Evolutionary conservation across 108 stramenopile genomes (phyloP), one percentile per base, ranked within the genome.

Genomic region (Aurantiochytrium sp.): DNA sequence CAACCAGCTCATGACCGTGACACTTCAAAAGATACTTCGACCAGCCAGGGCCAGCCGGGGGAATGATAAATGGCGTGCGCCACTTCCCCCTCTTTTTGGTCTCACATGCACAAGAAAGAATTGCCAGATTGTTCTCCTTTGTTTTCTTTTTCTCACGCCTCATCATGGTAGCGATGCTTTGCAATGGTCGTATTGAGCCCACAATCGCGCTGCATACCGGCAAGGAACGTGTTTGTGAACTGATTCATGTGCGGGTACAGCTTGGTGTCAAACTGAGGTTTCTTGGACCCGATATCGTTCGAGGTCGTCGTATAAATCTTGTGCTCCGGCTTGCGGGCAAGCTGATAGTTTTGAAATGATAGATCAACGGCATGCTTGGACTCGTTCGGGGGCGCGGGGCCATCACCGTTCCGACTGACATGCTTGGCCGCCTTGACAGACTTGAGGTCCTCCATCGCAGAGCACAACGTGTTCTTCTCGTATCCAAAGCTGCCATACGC

Each of bases 201-300:
- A 35, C 76, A 83, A 35, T 83, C 76, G 45, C 76, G 76, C 76
- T 83, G 76, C 76, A 83, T 83, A 35, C 76, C 76, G n/a, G 76
- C 0, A 1, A 53, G 76, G 51, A 83, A 83, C 10, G 76, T 83
- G 45, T 83, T 83, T 12, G 76, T 83, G 51, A 83, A 83, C 51
- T 83, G 49, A 35, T 83, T 83, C 49, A 53, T 53, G 76, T 83
- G 45, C 51, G 76, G 76, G n/a, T 53, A 83, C 49, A 83, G n/a
- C 28, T 83, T 47, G 51, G 49, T 53, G 76, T 53, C 76, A 23
- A 83, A 83, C 23, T 53, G 45, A 12, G 76, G 76, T 45, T 53
- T 47, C 51, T 83, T 83, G 51, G 76, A 21, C 2, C 76, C 76
- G 23, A 83, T 83, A 53, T 83, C 76, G 23, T 83, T 83, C 19